A percentile compares a stretch with the other conserved stretches of the same genome.
Conservation (phyloP, 2,329 filamentous ascomycete species). For the Fusarium tupiense region DNA sequence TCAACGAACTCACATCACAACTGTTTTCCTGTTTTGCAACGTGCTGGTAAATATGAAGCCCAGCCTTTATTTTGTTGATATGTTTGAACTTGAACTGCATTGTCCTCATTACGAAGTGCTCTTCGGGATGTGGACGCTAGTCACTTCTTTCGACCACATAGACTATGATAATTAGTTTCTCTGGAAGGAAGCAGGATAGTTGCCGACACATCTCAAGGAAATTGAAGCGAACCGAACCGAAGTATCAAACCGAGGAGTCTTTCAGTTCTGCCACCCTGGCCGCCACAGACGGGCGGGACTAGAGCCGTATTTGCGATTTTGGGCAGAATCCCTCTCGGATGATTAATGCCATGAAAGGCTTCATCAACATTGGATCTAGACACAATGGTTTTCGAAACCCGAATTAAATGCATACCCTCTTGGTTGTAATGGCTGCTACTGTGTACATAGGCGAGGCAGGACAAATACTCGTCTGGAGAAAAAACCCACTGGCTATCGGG, state of each 20-base stretch:
- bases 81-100: neutral
- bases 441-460: too few species aligned
- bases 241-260: neutral
- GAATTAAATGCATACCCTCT: neutral
- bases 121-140: neutral
- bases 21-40: neutral
- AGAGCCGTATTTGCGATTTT: neutral
- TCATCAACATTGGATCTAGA: neutral
- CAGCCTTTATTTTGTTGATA: neutral
- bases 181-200: neutral
- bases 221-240: slow-evolving; percentile 7
- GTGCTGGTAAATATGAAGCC: neutral
- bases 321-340: neutral
- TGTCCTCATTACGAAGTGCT: neutral
- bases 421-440: neutral
- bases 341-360: neutral
- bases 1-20: neutral
- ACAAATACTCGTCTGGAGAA: neutral
- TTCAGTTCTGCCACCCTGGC: neutral
- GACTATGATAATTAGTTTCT: neutral
- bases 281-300: too few species aligned
- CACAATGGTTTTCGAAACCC: neutral
- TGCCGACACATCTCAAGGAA: neutral
- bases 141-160: neutral
- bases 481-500: neutral